Evolutionary conservation across 495 filamentous ascomycete species (phyloP).

Genomic region (Haplographium delicatum): DNA sequence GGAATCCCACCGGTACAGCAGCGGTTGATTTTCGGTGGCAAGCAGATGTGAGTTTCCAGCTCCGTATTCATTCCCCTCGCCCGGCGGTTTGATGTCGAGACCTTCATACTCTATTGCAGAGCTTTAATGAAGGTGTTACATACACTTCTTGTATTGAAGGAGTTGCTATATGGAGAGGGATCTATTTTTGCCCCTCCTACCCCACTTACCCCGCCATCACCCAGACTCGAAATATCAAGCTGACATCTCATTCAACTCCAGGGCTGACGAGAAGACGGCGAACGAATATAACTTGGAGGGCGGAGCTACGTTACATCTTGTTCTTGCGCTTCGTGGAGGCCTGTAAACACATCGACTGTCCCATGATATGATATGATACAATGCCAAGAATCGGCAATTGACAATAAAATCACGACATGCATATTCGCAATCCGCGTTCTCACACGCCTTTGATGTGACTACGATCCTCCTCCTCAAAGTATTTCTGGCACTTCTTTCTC

Average conservation of each 20-base stretch:
- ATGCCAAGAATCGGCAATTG: neutral
- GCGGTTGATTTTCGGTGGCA: slow-evolving; percentile 90
- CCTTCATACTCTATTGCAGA: too few relatives aligned
- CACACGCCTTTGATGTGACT: too few relatives aligned
- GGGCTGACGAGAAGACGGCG: slow-evolving; percentile 87
- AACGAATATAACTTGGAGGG: slow-evolving; percentile 84
- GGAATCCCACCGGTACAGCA: slow-evolving; percentile 97
- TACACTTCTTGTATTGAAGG: too few relatives aligned
- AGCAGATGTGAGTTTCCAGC: slow-evolving; percentile 74
- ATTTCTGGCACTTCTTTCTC: too few relatives aligned
- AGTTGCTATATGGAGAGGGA: too few relatives aligned
- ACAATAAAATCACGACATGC: neutral
- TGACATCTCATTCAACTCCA: slow-evolving; percentile 30
- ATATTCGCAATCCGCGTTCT: too few relatives aligned
- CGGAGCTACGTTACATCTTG: slow-evolving; percentile 89
- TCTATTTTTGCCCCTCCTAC: too few relatives aligned
- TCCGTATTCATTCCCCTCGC: neutral
- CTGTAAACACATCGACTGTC: neutral
- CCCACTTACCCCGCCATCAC: slow-evolving; percentile 11
- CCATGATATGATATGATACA: neutral
- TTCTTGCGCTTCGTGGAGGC: slow-evolving; percentile 87
- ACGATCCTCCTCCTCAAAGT: too few relatives aligned
- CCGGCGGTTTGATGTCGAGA: neutral
- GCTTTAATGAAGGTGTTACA: too few relatives aligned
- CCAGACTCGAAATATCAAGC: slow-evolving; percentile 10